Evolutionary conservation across 1,139 yeast genomes (phyloP), one percentile per base, ranked within the genome.

Genomic region (Yamadazyma kanchanaburiensis): DNA sequence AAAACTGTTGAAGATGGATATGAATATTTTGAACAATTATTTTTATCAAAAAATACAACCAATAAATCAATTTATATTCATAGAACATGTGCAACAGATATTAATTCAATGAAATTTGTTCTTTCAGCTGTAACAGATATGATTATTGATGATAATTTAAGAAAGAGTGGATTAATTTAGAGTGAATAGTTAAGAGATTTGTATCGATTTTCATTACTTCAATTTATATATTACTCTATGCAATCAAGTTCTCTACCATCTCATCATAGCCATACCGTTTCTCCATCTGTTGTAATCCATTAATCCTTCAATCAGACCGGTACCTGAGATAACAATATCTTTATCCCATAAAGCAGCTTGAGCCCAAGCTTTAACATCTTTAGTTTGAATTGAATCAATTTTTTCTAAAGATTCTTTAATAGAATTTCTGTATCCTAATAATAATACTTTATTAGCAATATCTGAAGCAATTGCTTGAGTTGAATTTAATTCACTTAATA

Each of bases 21-120:
- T 14, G 70, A 70, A 42, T 84, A 75, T 47, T 83, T 85, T 54
- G 91, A 84, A 44, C 66, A 66, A 22, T 61, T 77, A 28, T 81
- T 85, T 39, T 53, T 80, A 34, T 65, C 74, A 34, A 53, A 82
- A 43, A 85, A 85, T 51, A 64, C 76, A 35, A 67, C 82, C 2
- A 71, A 74, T 30, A 81, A 83, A 49, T 91, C 89, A 5, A 76
- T 89, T 20, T 94, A 94, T 53, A 82, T 87, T 16, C 96, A 88
- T 58, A 65, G 89, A 43, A 94, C 98, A 1, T 88, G 96, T 62
- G 99, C 99, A 2, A 91, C 98, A 0, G 98, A 94, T 55, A 78
- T 95, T 0, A 69, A 74, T 32, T 72, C 86, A 16, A 89, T 89
- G 96, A 74, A 76, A 49, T 89, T 88, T 55, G 96, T 91, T 17